Conservation (phyloP, 805 yeast species). For the Isabelozyma gotoi region DNA sequence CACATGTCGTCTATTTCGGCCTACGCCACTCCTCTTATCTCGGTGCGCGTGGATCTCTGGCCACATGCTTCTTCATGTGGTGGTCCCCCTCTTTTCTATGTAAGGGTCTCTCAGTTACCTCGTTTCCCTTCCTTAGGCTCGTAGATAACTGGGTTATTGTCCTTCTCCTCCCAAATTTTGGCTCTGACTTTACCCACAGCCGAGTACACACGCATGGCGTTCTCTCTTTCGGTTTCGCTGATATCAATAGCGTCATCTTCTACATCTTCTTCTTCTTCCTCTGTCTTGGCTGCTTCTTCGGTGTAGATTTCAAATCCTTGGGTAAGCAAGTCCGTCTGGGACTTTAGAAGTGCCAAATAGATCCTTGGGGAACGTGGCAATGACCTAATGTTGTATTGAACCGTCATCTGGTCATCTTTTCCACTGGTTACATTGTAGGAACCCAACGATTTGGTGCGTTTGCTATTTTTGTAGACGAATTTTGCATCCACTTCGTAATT, state of each 20-base stretch:
- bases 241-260: constrained; percentile 2
- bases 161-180: constrained; percentile 23
- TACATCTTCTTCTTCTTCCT: constrained; percentile 2
- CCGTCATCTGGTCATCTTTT: neutral
- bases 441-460: neutral
- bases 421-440: neutral
- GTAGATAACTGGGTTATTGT: constrained; percentile 19
- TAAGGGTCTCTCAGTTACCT: constrained; percentile 2
- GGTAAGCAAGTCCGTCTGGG: neutral
- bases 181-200: constrained; percentile 26
- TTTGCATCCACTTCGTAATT: constrained; percentile 3
- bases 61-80: no score
- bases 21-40: no score
- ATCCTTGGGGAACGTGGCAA: neutral
- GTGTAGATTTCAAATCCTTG: neutral
- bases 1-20: no score
- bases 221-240: constrained; percentile 3
- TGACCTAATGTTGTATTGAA: neutral
- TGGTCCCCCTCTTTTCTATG: neutral
- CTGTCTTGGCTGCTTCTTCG: neutral
- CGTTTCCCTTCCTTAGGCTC: constrained; percentile 9
- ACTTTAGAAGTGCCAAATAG: neutral
- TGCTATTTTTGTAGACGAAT: neutral
- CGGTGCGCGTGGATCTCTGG: no score
- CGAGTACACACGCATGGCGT: constrained; percentile 21